Conservation (phyloP, 495 filamentous ascomycete genomes). For the Astrothelium macrocarpum region DNA sequence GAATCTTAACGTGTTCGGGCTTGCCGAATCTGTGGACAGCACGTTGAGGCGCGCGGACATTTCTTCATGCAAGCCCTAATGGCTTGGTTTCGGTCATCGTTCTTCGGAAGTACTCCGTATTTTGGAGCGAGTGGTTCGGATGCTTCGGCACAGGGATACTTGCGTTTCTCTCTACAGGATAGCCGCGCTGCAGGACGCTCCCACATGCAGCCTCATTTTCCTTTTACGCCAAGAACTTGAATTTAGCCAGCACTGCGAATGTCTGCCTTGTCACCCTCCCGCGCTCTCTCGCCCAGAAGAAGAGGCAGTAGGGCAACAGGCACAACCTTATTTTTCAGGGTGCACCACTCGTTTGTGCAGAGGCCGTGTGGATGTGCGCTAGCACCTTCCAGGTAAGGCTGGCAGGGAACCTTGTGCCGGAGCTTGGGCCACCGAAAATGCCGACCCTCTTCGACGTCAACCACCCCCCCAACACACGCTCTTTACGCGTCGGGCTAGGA, state of each 20-base stretch:
- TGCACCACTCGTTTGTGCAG: too few species aligned
- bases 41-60: not conserved
- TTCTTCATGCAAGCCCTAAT: not conserved
- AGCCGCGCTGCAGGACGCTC: not conserved
- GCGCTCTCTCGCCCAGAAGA: not conserved
- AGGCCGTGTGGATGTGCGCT: too few species aligned
- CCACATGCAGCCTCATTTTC: not conserved
- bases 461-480: not conserved
- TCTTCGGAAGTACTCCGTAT: not conserved
- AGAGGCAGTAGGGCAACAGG: not conserved
- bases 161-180: not conserved
- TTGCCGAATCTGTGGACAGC: too few species aligned
- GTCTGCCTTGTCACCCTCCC: not conserved
- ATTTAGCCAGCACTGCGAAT: not conserved
- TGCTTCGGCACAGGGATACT: not conserved
- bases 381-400: not conserved
- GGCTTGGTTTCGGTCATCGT: not conserved
- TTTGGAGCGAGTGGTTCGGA: not conserved
- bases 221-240: not conserved
- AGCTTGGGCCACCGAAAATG: not conserved
- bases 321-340: not conserved
- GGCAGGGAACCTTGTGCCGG: not conserved
- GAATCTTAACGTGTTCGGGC: too few species aligned
- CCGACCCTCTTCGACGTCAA: slow-evolving; percentile 1
- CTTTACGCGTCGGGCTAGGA: not conserved